phyloP scores from a whole-genome alignment of 2,329 filamentous ascomycete genomes.

The Colletotrichum orchidophilum region DNA sequence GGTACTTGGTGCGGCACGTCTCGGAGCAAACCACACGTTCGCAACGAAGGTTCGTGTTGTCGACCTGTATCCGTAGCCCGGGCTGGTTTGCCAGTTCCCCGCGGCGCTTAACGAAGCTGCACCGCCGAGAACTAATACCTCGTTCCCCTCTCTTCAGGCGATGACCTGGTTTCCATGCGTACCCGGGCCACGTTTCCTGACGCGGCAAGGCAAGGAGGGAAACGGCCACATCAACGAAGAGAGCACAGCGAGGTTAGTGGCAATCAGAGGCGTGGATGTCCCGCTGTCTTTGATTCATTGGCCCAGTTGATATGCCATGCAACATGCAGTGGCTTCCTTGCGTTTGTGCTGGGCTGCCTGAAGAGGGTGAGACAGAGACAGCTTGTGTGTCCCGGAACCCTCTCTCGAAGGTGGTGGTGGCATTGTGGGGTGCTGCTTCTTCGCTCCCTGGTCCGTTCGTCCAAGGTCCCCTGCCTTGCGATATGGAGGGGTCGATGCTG shows the following conservation, averaged over 20 bases:
- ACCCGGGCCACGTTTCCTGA: background rate
- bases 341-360: background rate
- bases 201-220: too few species aligned
- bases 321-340: background rate
- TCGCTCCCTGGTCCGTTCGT: slow-evolving; percentile 17
- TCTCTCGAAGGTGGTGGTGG: slow-evolving; percentile 32
- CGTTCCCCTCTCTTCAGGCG: background rate
- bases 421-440: slow-evolving; percentile 36
- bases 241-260: background rate
- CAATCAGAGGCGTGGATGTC: background rate
- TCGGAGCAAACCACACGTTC: background rate
- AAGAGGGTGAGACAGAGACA: slow-evolving; percentile 17
- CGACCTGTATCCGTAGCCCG: background rate
- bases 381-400: slow-evolving; percentile 21
- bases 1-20: background rate
- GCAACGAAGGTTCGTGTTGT: background rate
- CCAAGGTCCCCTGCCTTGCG: slow-evolving; percentile 3
- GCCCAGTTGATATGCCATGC: background rate
- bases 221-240: background rate
- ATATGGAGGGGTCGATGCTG: slow-evolving; percentile 28
- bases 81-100: background rate
- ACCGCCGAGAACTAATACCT: background rate
- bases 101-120: slow-evolving; percentile 4
- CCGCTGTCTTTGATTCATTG: background rate
- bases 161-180: background rate